Percentiles rank a stretch among this genome's conserved stretches.
These are phyloP conservation scores for Phytophthora kernoviae DNA, from an alignment of 352 stramenopile species.

Conservation along the genomic window DNA sequence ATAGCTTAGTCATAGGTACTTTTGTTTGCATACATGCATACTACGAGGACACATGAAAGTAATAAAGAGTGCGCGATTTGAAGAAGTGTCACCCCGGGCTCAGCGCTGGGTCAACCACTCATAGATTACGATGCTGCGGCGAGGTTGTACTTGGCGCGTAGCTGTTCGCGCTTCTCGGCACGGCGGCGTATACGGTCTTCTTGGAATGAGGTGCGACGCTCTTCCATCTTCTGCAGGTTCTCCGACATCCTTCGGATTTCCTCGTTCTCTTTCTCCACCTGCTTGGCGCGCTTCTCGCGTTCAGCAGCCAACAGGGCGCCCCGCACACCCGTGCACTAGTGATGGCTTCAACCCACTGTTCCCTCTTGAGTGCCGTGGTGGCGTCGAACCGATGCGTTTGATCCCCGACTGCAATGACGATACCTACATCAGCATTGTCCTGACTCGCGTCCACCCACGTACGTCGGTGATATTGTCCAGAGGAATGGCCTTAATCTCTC, in stretches of 20 bases:
- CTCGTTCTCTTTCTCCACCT: slow-evolving; percentile 62
- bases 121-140: slow-evolving; percentile 37
- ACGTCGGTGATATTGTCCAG: slow-evolving; percentile 67
- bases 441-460: slow-evolving; percentile 48
- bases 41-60: slow-evolving; percentile 19
- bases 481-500: slow-evolving; percentile 68
- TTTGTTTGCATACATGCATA: slow-evolving; percentile 27
- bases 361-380: slow-evolving; percentile 41
- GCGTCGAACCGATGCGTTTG: slow-evolving; percentile 72
- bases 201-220: slow-evolving; percentile 69
- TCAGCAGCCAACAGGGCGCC: slow-evolving; percentile 47
- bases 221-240: slow-evolving; percentile 55
- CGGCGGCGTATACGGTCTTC: slow-evolving; percentile 65
- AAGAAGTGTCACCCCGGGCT: slow-evolving; percentile 7
- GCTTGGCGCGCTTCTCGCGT: slow-evolving; percentile 58
- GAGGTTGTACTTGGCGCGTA: slow-evolving; percentile 78
- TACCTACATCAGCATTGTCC: slow-evolving; percentile 55
- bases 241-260: slow-evolving; percentile 60
- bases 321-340: slow-evolving; percentile 51
- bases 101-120: slow-evolving; percentile 4
- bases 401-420: slow-evolving; percentile 53
- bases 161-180: slow-evolving; percentile 61
- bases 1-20: slow-evolving; percentile 9
- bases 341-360: slow-evolving; percentile 71
- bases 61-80: slow-evolving; percentile 9